Evolutionary conservation across 441 rosid species (phyloP), one percentile per base, ranked within the genome.

Genomic region (Arabidopsis hybrid): DNA sequence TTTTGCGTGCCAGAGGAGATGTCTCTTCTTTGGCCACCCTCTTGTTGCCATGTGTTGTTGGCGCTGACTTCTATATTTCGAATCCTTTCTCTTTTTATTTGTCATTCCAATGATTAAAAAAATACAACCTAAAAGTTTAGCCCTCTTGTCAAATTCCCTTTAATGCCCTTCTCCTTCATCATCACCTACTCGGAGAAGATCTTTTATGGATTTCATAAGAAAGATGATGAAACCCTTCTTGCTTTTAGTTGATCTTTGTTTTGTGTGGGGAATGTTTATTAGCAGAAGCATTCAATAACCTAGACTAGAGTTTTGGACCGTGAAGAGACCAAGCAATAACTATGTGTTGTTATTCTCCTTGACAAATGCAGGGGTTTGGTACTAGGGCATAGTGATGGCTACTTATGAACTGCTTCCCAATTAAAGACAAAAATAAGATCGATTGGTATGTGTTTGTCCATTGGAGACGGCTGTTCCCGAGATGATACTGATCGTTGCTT

Each of bases 61-160:
- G 81, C 73, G 81, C 73, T 78, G 81, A 78, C 81, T 78, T 78
- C 18, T 60, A 14, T 60, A 14, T 72, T 67, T 67, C 77, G 61
- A 70, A 35, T 60, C 77, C 53, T 60, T 60, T 72, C 69, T 72
- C 70, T n/a, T 55, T 71, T 65, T 45, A 8, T 67, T 67, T 65
- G 17, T 71, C 62, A 46, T 38, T 61, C 75, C 75, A 60, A 45
- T 72, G 53, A 67, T 67, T 72, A 31, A 78, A 46, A 70, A 55
- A 36, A 36, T 29, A 72, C 42, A 38, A 72, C 39, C 51, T 60
- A 72, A 43, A 45, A 65, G 45, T 43, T 59, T 60, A 63, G 1
- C 52, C 53, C 14, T 78, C 73, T 29, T 60, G 39, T 72, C 50
- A 12, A 60, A 46, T 53, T 67, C 65, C 58, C 38, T 66, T 35